phyloP scores from a whole-genome alignment of 768 basidiomycete genomes.

The Suillus occidentalis region DNA sequence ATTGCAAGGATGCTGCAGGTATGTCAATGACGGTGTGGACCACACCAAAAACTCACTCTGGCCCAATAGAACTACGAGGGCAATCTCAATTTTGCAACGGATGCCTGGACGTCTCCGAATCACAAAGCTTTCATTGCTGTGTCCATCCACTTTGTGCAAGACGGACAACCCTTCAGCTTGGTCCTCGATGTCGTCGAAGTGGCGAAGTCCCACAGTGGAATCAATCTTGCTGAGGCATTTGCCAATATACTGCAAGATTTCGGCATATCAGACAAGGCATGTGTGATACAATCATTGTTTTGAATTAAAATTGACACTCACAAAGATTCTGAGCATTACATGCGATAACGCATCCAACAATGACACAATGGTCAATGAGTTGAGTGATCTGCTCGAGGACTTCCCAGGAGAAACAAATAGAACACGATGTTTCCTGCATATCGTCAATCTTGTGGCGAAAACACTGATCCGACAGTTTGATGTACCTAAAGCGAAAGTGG shows the following conservation, averaged over 20 bases:
- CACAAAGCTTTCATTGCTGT: conserved; percentile 33
- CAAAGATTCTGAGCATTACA: conserved; percentile 32
- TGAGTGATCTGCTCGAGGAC: conserved; percentile 20
- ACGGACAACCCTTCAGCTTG: conserved; percentile 27
- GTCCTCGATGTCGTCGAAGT: conserved; percentile 41
- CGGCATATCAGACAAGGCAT: conserved; percentile 35
- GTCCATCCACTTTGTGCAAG: conserved; percentile 32
- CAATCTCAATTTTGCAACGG: conserved; percentile 33
- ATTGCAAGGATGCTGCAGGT: no score
- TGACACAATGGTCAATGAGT: conserved; percentile 32
- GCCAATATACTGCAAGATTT: conserved; percentile 34
- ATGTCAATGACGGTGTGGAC: no score
- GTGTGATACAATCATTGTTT: neutral
- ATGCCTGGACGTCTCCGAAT: conserved; percentile 37
- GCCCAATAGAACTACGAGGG: conserved; percentile 12
- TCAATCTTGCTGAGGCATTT: conserved; percentile 36
- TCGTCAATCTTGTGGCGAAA: conserved; percentile 18
- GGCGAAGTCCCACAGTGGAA: conserved; percentile 34
- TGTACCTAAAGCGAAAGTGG: neutral
- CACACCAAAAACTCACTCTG: no score
- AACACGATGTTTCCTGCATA: conserved; percentile 18
- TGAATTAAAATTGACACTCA: conserved; percentile 7
- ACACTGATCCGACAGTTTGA: neutral
- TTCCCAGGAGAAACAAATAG: conserved; percentile 2
- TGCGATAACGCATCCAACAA: conserved; percentile 23